Percentiles rank a stretch among this genome's conserved stretches.
Conservation (phyloP, 441 rosid genomes). For the Erodium texanum region DNA sequence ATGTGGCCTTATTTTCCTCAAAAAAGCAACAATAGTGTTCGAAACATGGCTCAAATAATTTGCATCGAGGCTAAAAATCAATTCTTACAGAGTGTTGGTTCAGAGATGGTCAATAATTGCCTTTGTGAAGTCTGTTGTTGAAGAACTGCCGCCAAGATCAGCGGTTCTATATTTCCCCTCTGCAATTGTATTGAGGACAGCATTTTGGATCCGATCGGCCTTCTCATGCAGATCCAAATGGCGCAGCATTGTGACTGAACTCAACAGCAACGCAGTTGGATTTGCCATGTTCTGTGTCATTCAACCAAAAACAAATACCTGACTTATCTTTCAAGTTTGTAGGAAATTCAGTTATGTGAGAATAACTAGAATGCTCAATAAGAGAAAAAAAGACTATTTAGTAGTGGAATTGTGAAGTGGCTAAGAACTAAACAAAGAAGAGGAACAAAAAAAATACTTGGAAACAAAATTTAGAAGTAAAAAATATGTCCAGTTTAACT, state of each 20-base stretch:
- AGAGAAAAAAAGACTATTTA: background rate
- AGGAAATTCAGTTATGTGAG: background rate
- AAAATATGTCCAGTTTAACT: no score
- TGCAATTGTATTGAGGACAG: conserved; percentile 70
- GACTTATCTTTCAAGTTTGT: background rate
- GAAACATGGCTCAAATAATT: conserved; percentile 4
- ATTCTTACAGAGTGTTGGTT: conserved; percentile 19
- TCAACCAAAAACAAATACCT: conserved; percentile 3
- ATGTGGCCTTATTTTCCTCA: conserved; percentile 22
- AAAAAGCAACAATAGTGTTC: conserved; percentile 7
- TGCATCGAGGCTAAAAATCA: conserved; percentile 10
- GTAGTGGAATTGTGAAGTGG: background rate
- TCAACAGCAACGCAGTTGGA: conserved; percentile 83
- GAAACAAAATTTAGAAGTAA: no score
- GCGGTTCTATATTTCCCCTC: conserved; percentile 85
- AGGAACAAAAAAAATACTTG: no score
- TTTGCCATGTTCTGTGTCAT: conserved; percentile 68
- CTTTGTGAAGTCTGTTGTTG: conserved; percentile 78
- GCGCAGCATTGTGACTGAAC: conserved; percentile 76
- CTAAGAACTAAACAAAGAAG: no score
- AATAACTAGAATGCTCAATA: background rate
- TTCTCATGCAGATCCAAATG: conserved; percentile 67
- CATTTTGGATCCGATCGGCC: conserved; percentile 73
- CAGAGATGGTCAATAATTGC: conserved; percentile 71
- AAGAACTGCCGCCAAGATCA: conserved; percentile 72